phyloP scores from a whole-genome alignment of 495 filamentous ascomycete species.

The Sordaria brevicollis region DNA sequence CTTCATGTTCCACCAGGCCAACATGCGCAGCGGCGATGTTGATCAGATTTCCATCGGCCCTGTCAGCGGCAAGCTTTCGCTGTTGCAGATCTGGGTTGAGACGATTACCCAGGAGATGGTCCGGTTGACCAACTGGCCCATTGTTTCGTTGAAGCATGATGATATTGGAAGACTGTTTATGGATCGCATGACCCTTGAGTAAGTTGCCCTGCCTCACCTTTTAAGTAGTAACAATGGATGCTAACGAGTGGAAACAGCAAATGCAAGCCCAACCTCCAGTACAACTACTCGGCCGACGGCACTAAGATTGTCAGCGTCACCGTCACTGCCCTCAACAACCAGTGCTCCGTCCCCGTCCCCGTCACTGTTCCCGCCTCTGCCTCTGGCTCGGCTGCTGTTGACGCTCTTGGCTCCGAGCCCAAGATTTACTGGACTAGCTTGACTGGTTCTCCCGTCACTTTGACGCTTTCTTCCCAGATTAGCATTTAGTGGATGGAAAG shows the following conservation, averaged over 20 bases:
- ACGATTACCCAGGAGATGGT: conserved; percentile 45
- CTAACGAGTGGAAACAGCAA: conserved; percentile 9
- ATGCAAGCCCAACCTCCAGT: conserved; percentile 42
- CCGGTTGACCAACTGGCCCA: conserved; percentile 48
- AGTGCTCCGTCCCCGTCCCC: conserved; percentile 42
- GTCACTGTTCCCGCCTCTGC: conserved; percentile 43
- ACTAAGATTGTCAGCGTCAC: conserved; percentile 41
- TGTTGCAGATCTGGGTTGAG: conserved; percentile 56
- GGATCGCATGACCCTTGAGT: conserved; percentile 43
- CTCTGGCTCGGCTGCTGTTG: conserved; percentile 32
- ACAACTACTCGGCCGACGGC: conserved; percentile 27
- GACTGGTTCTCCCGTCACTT: conserved; percentile 40
- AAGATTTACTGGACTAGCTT: conserved; percentile 49
- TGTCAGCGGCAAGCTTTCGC: conserved; percentile 34
- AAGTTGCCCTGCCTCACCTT: neutral
- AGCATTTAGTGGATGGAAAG: neutral
- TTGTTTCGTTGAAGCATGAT: conserved; percentile 45
- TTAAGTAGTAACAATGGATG: no score
- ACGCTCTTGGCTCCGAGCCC: conserved; percentile 49
- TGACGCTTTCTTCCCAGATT: conserved; percentile 24
- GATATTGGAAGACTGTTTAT: conserved; percentile 43
- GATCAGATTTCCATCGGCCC: conserved; percentile 41
- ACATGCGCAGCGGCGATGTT: conserved; percentile 43
- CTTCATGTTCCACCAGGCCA: conserved; percentile 48
- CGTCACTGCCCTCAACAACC: conserved; percentile 39